Evolutionary conservation across 495 filamentous ascomycete genomes (phyloP).

Genomic region (Opeltia flavorubescens): DNA sequence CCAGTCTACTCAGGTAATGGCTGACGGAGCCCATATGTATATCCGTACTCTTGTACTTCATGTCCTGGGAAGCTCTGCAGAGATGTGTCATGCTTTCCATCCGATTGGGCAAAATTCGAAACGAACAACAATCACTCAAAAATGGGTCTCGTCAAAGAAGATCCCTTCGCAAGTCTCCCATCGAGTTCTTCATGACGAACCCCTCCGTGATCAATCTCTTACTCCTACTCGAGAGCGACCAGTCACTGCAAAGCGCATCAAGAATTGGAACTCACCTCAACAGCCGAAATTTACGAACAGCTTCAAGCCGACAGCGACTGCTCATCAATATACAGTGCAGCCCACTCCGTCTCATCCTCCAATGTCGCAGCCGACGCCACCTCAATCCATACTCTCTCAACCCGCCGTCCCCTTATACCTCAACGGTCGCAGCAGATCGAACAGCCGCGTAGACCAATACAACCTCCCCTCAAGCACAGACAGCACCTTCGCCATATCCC

Average conservation of each 20-base stretch:
- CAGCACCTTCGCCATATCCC: conserved; percentile 30
- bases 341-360: no score
- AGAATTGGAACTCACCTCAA: conserved; percentile 49
- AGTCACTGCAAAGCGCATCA: conserved; percentile 32
- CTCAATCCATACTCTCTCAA: no score
- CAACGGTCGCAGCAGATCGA: conserved; percentile 34
- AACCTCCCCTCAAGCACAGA: conserved; percentile 21
- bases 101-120: conserved; percentile 5
- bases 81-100: conserved; percentile 46
- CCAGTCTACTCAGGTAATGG: conserved; percentile 54
- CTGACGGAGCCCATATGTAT: conserved; percentile 63
- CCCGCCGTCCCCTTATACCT: conserved; percentile 10
- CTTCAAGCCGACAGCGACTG: conserved; percentile 8
- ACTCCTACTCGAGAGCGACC: conserved; percentile 48
- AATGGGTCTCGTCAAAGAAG: background rate
- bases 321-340: no score
- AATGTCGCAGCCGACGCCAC: no score
- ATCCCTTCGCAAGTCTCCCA: conserved; percentile 17
- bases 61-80: conserved; percentile 67
- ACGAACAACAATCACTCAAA: conserved; percentile 4
- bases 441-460: conserved; percentile 33
- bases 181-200: conserved; percentile 15
- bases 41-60: conserved; percentile 68
- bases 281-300: conserved; percentile 30
- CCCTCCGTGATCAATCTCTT: conserved; percentile 34